These are phyloP conservation scores for Spiraea crenata DNA, from an alignment of 331 rosid genomes.

Conservation along the genomic window DNA sequence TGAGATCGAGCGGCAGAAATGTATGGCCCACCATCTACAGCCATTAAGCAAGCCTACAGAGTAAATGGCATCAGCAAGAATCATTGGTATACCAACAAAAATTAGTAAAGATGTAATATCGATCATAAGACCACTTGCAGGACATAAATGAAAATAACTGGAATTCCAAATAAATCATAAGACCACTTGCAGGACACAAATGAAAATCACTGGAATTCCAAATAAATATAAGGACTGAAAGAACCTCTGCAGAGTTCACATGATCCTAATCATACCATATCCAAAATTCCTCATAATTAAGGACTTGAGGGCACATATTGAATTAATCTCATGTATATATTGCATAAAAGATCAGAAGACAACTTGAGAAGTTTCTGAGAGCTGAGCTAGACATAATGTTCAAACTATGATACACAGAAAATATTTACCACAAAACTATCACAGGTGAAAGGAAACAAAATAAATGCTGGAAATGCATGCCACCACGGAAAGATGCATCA, in stretches of 20 bases:
- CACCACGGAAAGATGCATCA: background rate
- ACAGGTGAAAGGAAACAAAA: background rate
- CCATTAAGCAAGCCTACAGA: conserved; percentile 46
- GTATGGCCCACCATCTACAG: conserved; percentile 36
- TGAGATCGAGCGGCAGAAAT: conserved; percentile 44
- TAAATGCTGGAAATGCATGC: background rate
- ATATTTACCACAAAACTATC: background rate
- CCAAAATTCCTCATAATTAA: background rate
- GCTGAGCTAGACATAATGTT: background rate
- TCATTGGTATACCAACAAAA: background rate
- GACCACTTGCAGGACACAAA: no score
- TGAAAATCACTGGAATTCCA: no score
- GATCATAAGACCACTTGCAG: background rate
- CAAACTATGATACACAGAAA: background rate
- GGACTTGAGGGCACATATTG: background rate
- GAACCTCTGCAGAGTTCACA: background rate
- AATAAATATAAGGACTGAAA: background rate
- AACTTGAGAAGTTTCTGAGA: background rate
- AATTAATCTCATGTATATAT: background rate
- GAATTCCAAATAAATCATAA: no score
- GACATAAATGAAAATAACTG: background rate
- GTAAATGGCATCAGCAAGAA: background rate
- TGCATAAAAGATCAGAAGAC: background rate
- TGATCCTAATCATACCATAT: background rate
- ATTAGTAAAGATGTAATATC: background rate